Percentiles rank a stretch among this genome's conserved stretches.
Conservation (phyloP, 2,329 filamentous ascomycete species). For the Penicillium nordicum region DNA sequence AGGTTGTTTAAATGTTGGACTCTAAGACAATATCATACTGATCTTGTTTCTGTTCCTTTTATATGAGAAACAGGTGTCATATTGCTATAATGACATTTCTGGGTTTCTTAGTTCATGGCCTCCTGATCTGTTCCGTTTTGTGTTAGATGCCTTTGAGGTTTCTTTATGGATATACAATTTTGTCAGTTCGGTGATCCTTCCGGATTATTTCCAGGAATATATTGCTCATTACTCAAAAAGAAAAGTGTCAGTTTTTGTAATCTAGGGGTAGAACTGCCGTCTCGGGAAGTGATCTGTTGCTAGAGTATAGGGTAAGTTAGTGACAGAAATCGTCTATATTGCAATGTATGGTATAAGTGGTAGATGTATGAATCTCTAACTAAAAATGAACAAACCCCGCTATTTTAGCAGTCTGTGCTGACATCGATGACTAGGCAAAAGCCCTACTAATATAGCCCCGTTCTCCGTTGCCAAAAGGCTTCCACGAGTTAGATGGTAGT, state of each 20-base stretch:
- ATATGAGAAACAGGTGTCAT: constrained; percentile 1
- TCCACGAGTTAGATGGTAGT: background rate
- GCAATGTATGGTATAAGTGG: no score
- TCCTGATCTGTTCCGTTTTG: constrained; percentile 1
- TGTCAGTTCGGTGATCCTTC: background rate
- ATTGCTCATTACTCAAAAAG: background rate
- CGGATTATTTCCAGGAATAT: background rate
- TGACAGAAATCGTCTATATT: no score
- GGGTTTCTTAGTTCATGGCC: background rate
- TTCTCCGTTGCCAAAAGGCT: background rate
- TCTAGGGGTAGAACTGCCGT: no score
- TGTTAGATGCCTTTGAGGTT: background rate
- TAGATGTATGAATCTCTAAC: no score
- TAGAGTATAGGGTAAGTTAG: no score
- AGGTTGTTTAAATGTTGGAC: background rate
- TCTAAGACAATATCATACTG: background rate
- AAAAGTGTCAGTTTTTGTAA: background rate
- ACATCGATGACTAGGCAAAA: background rate
- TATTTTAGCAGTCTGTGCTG: no score
- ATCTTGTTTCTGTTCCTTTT: background rate
- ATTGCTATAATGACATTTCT: background rate
- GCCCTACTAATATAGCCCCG: background rate
- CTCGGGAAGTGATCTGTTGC: no score
- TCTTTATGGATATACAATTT: background rate
- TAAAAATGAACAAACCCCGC: no score